A percentile compares a stretch with the other conserved stretches of the same genome.
Conservation (phyloP, 202 grass and related monocot species). For the Zizania palustris region DNA sequence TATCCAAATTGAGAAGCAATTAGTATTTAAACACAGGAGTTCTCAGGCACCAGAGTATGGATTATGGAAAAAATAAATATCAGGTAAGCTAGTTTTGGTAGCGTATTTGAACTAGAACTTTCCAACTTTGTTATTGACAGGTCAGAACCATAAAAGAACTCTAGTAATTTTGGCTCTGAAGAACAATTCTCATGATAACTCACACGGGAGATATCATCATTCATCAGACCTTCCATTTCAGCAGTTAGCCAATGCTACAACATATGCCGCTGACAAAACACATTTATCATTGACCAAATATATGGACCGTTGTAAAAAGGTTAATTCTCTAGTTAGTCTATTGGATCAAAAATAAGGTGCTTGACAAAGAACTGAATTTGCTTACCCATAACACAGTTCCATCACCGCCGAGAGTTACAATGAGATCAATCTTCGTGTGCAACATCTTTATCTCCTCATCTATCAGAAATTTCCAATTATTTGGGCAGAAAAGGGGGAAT, state of each 20-base stretch:
- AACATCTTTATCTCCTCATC: conserved; percentile 86
- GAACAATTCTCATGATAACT: background rate
- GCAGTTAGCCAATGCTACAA: background rate
- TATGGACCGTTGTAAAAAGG: background rate
- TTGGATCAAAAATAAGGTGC: conserved; percentile 18
- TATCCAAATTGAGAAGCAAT: background rate
- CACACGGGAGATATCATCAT: background rate
- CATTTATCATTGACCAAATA: conserved; percentile 5
- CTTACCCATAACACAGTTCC: conserved; percentile 98
- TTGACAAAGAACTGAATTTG: conserved; percentile 31
- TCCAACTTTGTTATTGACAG: background rate
- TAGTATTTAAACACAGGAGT: background rate
- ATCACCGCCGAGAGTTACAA: conserved; percentile 93
- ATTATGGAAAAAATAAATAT: background rate
- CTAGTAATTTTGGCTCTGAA: background rate
- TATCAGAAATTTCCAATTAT: conserved; percentile 58
- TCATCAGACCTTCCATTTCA: conserved; percentile 11
- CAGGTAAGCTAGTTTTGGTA: background rate
- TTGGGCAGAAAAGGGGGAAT: conserved; percentile 14
- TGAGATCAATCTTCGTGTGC: conserved; percentile 90
- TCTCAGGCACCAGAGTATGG: background rate
- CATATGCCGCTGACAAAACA: background rate
- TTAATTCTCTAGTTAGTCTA: conserved; percentile 10
- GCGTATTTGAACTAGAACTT: background rate
- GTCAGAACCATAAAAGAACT: conserved; percentile 1